These are phyloP conservation scores for Clarireedia monteithiana DNA, from an alignment of 2,329 filamentous ascomycete species.

Conservation along the genomic window DNA sequence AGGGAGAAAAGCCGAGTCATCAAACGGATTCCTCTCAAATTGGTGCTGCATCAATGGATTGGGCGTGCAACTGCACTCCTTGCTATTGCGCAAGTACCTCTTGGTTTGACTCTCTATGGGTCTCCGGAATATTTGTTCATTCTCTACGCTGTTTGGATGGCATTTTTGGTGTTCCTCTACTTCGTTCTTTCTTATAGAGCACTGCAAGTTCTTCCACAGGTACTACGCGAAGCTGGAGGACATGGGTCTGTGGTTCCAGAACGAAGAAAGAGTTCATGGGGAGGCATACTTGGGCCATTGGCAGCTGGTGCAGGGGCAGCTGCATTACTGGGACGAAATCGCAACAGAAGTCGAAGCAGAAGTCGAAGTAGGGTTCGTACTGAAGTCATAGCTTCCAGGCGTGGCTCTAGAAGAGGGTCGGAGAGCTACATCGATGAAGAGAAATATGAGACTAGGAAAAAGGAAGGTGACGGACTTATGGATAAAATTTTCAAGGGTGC, in stretches of 20 bases:
- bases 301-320: conserved; percentile 50
- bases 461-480: conserved; percentile 47
- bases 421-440: conserved; percentile 54
- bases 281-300: conserved; percentile 44
- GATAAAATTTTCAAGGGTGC: conserved; percentile 53
- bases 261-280: conserved; percentile 36
- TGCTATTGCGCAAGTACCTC: conserved; percentile 77
- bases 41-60: conserved; percentile 72
- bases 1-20: conserved; percentile 36
- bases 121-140: conserved; percentile 82
- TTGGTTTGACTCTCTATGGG: conserved; percentile 87
- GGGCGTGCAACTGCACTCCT: conserved; percentile 72
- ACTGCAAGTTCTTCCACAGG: conserved; percentile 40
- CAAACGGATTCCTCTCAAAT: conserved; percentile 30
- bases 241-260: conserved; percentile 42
- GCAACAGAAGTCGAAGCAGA: conserved; percentile 22
- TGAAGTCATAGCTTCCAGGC: conserved; percentile 45
- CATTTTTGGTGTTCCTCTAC: conserved; percentile 63
- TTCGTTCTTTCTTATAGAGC: conserved; percentile 71
- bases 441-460: conserved; percentile 42
- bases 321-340: conserved; percentile 38
- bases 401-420: conserved; percentile 37
- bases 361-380: conserved; percentile 16
- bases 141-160: conserved; percentile 72
- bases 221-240: conserved; percentile 24